phyloP scores from a whole-genome alignment of 495 filamentous ascomycete genomes.

The Neurospora pannonica region DNA sequence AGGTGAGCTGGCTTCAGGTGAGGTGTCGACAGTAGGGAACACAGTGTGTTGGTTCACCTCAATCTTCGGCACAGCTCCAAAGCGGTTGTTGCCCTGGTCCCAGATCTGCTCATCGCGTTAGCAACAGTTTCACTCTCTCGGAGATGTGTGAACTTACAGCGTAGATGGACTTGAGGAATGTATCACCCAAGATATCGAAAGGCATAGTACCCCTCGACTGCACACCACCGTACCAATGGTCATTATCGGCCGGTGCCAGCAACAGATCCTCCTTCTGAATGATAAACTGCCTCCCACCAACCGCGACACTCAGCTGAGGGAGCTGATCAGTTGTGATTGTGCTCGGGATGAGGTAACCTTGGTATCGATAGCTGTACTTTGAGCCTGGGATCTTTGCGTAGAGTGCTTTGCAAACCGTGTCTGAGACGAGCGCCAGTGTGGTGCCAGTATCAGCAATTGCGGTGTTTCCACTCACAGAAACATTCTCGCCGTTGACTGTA shows the following conservation, averaged over 20 bases:
- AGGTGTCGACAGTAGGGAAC: slow-evolving; percentile 9
- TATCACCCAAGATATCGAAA: slow-evolving; percentile 68
- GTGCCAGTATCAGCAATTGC: slow-evolving; percentile 77
- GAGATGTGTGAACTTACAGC: slow-evolving; percentile 42
- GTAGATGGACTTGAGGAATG: slow-evolving; percentile 68
- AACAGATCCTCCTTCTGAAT: slow-evolving; percentile 65
- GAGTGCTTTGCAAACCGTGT: slow-evolving; percentile 54
- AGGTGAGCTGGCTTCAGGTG: slow-evolving; percentile 10
- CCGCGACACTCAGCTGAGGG: slow-evolving; percentile 59
- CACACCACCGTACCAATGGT: slow-evolving; percentile 61
- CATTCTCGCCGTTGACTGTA: slow-evolving; percentile 50
- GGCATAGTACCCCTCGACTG: slow-evolving; percentile 57
- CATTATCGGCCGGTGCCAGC: slow-evolving; percentile 50
- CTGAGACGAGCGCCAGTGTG: slow-evolving; percentile 60
- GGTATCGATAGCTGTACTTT: slow-evolving; percentile 50
- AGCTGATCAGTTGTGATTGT: slow-evolving; percentile 46
- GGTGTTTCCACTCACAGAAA: slow-evolving; percentile 52
- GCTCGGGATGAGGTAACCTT: slow-evolving; percentile 61
- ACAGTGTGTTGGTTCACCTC: slow-evolving; percentile 43
- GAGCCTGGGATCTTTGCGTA: slow-evolving; percentile 64
- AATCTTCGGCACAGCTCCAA: slow-evolving; percentile 60
- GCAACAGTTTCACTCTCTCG: neutral
- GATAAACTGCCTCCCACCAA: slow-evolving; percentile 55
- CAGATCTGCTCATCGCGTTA: slow-evolving; percentile 45
- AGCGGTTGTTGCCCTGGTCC: slow-evolving; percentile 61